Evolutionary conservation across 768 basidiomycete species (phyloP).

Genomic region (Boletus vinaceobasis): DNA sequence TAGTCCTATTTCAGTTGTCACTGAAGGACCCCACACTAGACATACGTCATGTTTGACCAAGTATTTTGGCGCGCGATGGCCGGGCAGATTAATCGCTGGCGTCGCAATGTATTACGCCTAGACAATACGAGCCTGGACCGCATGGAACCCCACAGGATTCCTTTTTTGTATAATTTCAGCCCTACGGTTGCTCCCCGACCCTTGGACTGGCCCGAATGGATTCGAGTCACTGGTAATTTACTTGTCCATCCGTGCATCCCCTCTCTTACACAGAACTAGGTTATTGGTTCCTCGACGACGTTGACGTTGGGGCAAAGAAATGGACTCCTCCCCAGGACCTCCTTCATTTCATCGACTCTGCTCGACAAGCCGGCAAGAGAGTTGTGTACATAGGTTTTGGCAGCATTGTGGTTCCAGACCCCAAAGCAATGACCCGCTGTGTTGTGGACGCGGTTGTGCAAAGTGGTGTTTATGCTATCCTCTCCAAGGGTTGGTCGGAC

Average conservation of each 20-base stretch:
- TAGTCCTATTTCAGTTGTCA: neutral
- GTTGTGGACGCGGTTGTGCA: constrained; percentile 85
- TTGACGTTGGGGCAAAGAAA: constrained; percentile 83
- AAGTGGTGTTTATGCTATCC: constrained; percentile 86
- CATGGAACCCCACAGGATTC: constrained; percentile 97
- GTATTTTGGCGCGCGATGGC: constrained; percentile 96
- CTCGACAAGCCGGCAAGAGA: constrained; percentile 75
- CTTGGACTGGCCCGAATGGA: constrained; percentile 99
- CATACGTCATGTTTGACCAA: constrained; percentile 97
- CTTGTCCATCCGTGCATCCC: constrained; percentile 3
- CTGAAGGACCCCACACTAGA: constrained; percentile 39
- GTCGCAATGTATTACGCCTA: constrained; percentile 71
- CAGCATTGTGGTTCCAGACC: constrained; percentile 95
- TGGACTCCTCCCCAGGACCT: constrained; percentile 86
- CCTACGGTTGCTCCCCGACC: constrained; percentile 88
- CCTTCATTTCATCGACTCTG: constrained; percentile 76
- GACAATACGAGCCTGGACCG: constrained; percentile 85
- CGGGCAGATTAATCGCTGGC: constrained; percentile 94
- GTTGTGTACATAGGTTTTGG: constrained; percentile 98
- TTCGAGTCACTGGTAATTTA: constrained; percentile 75
- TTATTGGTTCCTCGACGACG: constrained; percentile 96
- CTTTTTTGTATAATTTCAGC: constrained; percentile 97
- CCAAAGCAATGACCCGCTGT: constrained; percentile 85
- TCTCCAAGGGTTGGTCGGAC: constrained; percentile 99
- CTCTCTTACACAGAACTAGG: constrained; percentile 43